Conservation (phyloP, 2,329 filamentous ascomycete genomes). For the Albifimbria verrucaria region DNA sequence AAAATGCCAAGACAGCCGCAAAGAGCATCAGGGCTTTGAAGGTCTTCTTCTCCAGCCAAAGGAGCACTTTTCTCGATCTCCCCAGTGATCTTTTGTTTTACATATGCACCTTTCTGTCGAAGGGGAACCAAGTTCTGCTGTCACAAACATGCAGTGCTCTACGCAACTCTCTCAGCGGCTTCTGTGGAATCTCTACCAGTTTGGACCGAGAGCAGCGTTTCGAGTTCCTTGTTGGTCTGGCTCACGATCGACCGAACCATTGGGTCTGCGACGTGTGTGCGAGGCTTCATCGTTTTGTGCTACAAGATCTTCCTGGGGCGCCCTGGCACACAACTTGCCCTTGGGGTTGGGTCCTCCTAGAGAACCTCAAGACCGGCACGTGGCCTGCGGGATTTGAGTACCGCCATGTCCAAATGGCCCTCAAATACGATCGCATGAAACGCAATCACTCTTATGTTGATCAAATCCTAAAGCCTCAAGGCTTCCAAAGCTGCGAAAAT, state of each 20-base stretch:
- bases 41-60: no score
- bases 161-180: not conserved
- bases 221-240: not conserved
- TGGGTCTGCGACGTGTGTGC: slow-evolving; percentile 2
- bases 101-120: not conserved
- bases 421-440: not conserved
- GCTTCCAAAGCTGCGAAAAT: not conserved
- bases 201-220: not conserved
- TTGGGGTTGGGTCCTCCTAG: not conserved
- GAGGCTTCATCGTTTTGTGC: not conserved
- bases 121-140: not conserved
- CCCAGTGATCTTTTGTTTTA: not conserved
- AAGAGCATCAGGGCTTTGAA: no score
- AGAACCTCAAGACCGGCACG: not conserved
- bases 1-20: no score
- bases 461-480: not conserved
- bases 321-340: not conserved
- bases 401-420: not conserved
- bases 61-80: not conserved
- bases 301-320: not conserved
- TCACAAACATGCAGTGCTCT: not conserved
- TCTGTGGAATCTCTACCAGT: not conserved
- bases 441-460: not conserved
- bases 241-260: not conserved
- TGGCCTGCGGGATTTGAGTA: not conserved